phyloP scores from a whole-genome alignment of 2,329 filamentous ascomycete genomes.

The Epichloe bromicola region DNA sequence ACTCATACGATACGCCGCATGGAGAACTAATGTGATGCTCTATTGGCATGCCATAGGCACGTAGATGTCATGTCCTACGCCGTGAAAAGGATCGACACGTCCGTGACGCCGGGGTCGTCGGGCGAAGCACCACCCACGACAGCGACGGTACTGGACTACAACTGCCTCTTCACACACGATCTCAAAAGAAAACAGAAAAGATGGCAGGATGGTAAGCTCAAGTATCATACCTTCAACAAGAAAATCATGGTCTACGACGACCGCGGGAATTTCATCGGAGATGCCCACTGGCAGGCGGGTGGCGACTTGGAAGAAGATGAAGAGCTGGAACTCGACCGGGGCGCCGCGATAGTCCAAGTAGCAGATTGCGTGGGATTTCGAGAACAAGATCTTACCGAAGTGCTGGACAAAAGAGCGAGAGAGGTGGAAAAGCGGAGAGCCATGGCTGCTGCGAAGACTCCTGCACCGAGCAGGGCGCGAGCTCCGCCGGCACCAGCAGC shows the following conservation, averaged over 20 bases:
- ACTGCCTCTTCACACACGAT: slow-evolving; percentile 80
- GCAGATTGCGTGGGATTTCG: slow-evolving; percentile 58
- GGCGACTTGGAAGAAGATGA: slow-evolving; percentile 66
- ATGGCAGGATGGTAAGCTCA: slow-evolving; percentile 85
- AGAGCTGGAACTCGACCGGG: slow-evolving; percentile 65
- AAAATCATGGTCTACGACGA: slow-evolving; percentile 85
- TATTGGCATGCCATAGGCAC: background rate
- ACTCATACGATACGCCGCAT: background rate
- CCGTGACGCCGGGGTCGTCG: background rate
- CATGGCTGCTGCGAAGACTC: slow-evolving; percentile 27
- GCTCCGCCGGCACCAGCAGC: slow-evolving; percentile 5
- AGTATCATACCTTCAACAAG: slow-evolving; percentile 84
- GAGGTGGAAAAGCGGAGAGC: slow-evolving; percentile 38
- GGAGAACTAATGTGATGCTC: background rate
- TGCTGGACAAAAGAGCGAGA: slow-evolving; percentile 57
- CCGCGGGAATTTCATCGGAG: slow-evolving; percentile 66
- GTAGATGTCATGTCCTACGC: slow-evolving; percentile 11
- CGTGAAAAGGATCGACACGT: slow-evolving; percentile 4
- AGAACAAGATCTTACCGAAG: slow-evolving; percentile 64
- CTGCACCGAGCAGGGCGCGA: slow-evolving; percentile 8
- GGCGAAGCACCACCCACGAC: slow-evolving; percentile 23
- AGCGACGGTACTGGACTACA: slow-evolving; percentile 67
- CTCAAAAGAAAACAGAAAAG: slow-evolving; percentile 75
- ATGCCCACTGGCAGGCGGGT: slow-evolving; percentile 65
- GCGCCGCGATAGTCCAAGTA: slow-evolving; percentile 67